Percentiles rank a stretch among this genome's conserved stretches.
These are phyloP conservation scores for Daldinia grandis DNA, from an alignment of 495 filamentous ascomycete species.

Conservation along the genomic window DNA sequence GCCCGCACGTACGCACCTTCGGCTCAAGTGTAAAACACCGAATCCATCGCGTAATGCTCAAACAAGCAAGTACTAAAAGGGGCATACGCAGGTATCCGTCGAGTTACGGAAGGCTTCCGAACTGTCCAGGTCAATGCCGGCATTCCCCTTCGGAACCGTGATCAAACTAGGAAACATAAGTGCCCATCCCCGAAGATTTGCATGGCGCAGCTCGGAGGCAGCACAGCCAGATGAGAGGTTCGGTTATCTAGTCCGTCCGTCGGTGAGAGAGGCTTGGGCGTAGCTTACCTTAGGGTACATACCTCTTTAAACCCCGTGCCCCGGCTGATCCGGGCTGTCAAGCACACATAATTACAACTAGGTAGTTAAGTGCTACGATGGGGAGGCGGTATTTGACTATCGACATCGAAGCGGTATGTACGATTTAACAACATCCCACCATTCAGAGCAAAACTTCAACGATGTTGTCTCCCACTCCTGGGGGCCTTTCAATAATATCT, in stretches of 20 bases:
- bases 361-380: neutral
- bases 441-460: neutral
- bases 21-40: neutral
- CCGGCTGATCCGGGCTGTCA: neutral
- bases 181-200: neutral
- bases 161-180: neutral
- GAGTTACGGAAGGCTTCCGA: neutral
- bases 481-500: too few species aligned
- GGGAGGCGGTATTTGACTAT: neutral
- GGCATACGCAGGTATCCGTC: neutral
- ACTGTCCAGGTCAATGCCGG: neutral
- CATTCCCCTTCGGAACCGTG: neutral
- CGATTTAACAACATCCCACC: neutral
- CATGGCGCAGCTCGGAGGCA: neutral
- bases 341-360: too few species aligned
- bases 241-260: neutral
- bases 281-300: too few species aligned
- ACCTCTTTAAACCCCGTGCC: neutral
- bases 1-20: neutral
- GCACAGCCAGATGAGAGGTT: neutral
- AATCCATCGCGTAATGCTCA: neutral
- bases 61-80: neutral
- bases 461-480: neutral
- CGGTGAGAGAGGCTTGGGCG: neutral
- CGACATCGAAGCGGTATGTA: neutral